These are phyloP conservation scores for Dillenia suffruticosa DNA, from an alignment of 164 flowering plant species.

Conservation along the genomic window DNA sequence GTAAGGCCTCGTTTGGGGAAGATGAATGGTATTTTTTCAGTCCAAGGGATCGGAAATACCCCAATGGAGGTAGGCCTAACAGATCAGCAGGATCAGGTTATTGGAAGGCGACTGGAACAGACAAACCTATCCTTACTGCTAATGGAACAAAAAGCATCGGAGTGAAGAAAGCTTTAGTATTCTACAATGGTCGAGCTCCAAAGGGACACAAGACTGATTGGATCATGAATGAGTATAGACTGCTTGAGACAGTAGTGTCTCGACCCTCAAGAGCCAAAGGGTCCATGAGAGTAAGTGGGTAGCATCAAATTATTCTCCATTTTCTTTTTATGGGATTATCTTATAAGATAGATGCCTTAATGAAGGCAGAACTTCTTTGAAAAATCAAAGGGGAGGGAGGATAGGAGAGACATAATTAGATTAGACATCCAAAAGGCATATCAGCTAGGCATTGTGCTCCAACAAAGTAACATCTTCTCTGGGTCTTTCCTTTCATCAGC, in stretches of 20 bases:
- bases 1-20: constrained; percentile 46
- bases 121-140: constrained; percentile 46
- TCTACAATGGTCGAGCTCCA: constrained; percentile 36
- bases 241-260: constrained; percentile 18
- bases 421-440: too few species aligned
- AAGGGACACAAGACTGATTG: constrained; percentile 41
- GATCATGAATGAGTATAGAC: constrained; percentile 56
- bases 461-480: too few species aligned
- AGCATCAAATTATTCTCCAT: neutral
- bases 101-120: constrained; percentile 52
- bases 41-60: constrained; percentile 51
- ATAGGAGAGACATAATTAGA: too few species aligned
- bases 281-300: constrained; percentile 48
- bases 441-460: too few species aligned
- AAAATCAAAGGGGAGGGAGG: too few species aligned
- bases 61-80: constrained; percentile 46
- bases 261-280: constrained; percentile 26
- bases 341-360: too few species aligned
- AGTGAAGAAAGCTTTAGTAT: constrained; percentile 54
- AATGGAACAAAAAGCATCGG: constrained; percentile 33
- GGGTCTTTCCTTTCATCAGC: too few species aligned
- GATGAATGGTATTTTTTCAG: constrained; percentile 57
- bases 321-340: neutral
- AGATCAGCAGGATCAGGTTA: constrained; percentile 45
- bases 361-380: neutral